Evolutionary conservation across 805 yeast genomes (phyloP), one percentile per base, ranked within the genome.

Genomic region (Cephaloascus albidus): DNA sequence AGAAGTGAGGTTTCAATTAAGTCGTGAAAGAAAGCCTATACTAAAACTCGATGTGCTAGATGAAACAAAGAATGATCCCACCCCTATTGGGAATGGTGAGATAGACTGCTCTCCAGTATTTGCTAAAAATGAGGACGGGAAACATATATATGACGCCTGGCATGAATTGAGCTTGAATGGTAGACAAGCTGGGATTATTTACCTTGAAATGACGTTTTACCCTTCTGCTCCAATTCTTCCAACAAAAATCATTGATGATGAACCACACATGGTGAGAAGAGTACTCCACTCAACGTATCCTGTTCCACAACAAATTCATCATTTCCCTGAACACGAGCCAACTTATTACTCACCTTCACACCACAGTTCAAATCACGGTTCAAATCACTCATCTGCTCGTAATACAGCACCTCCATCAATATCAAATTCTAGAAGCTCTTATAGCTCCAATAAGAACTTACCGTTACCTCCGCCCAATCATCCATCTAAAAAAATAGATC

Each of bases 161-260:
- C 85, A 81, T 52, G 77, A 76, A 23, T 62, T 93, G 41, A 62
- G 68, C 33, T 76, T 76, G 52, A 79, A 78, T 36, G 80, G 77
- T 17, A 76, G 79, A 49, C 77, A 81, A 40, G 96, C 96, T 1
- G 98, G 98, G 2, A 85, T 77, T 57, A 76, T 93, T 1, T 90
- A 79, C 57, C 61, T 93, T 40, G 97, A 93, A 52, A 81, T 93
- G 83, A 87, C 97, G 0, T 93, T 86, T 53, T 86, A 85, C 53
- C 93, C 96, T 2, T 49, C 58, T 37, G 69, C 66, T 3, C 72
- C 72, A 1, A 50, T 66, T 4, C 45, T 63, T 18, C 72, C 72
- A 3, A 68, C 71, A 6, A 67, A 66, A 40, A 36, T 60, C 8
- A 23, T 6, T 23, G 28, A 23, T 23, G 28, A 23, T 23, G 28